phyloP scores from a whole-genome alignment of 345 rosid genomes.

The Triadica sebifera region DNA sequence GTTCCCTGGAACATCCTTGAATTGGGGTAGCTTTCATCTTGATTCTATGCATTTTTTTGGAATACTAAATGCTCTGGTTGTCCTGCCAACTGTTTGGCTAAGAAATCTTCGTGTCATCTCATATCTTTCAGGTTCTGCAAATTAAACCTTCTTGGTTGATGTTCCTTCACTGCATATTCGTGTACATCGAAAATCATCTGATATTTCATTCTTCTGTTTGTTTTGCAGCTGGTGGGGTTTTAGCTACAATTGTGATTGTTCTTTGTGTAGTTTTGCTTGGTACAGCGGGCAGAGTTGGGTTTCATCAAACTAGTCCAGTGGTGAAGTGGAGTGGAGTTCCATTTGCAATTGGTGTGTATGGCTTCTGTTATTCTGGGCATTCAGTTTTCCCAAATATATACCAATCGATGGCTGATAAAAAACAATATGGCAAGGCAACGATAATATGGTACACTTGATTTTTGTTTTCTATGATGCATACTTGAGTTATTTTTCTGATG shows the following conservation, averaged over 20 bases:
- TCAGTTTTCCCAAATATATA: conserved; percentile 92
- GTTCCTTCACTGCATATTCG: background rate
- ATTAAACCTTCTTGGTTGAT: conserved; percentile 4
- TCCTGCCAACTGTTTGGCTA: conserved; percentile 86
- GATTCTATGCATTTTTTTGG: conserved; percentile 80
- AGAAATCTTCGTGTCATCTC: conserved; percentile 77
- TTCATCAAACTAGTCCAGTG: conserved; percentile 60
- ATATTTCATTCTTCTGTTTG: background rate
- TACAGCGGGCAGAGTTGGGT: conserved; percentile 59
- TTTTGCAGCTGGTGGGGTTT: conserved; percentile 77
- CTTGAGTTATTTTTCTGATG: background rate
- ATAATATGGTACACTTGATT: conserved; percentile 47
- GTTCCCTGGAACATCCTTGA: conserved; percentile 72
- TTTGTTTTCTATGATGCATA: conserved; percentile 1
- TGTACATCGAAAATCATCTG: conserved; percentile 12
- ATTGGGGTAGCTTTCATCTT: conserved; percentile 52
- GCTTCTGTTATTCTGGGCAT: conserved; percentile 81
- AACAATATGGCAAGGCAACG: conserved; percentile 63
- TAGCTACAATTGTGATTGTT: conserved; percentile 59
- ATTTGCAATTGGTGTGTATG: conserved; percentile 77
- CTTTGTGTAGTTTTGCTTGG: conserved; percentile 62
- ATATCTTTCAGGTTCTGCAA: conserved; percentile 71
- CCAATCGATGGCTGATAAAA: conserved; percentile 96
- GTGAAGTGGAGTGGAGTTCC: conserved; percentile 87
- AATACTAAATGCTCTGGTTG: conserved; percentile 61